Evolutionary conservation across 345 rosid species (phyloP).

Genomic region (Abelmoschus esculentus): DNA sequence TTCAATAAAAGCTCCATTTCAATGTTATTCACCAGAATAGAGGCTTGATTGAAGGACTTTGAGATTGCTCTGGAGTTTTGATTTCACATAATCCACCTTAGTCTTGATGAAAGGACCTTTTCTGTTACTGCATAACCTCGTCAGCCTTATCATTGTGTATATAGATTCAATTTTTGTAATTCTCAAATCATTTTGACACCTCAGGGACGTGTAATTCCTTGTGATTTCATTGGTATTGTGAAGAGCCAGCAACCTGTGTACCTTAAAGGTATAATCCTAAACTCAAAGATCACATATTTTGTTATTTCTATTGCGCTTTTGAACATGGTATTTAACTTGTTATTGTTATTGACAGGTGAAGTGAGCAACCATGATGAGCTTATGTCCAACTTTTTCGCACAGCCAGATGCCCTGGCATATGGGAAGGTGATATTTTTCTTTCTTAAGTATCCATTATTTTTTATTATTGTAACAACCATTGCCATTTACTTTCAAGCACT

Average conservation of each 20-base stretch:
- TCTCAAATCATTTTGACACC: conserved; percentile 14
- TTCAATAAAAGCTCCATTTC: conserved; percentile 1
- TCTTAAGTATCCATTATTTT: background rate
- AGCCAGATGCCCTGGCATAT: conserved; percentile 97
- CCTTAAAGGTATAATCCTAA: conserved; percentile 51
- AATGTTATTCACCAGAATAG: background rate
- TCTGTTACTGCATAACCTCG: background rate
- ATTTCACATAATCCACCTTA: background rate
- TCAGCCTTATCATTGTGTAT: background rate
- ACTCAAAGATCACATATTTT: conserved; percentile 6
- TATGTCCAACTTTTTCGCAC: conserved; percentile 98
- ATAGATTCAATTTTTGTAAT: background rate
- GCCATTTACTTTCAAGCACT: background rate
- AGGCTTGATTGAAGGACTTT: background rate
- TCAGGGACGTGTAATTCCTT: conserved; percentile 92
- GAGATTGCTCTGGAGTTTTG: background rate
- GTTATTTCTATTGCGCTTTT: conserved; percentile 1
- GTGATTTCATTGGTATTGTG: conserved; percentile 80
- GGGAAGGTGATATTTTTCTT: conserved; percentile 61
- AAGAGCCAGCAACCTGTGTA: conserved; percentile 95
- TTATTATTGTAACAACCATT: background rate
- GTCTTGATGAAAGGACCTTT: background rate
- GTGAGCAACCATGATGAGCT: conserved; percentile 97
- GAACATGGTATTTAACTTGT: background rate
- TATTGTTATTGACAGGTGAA: conserved; percentile 50